Percentiles rank a stretch among this genome's conserved stretches.
These are phyloP conservation scores for Aspergillus neotritici DNA, from an alignment of 2,329 filamentous ascomycete genomes.

Conservation along the genomic window DNA sequence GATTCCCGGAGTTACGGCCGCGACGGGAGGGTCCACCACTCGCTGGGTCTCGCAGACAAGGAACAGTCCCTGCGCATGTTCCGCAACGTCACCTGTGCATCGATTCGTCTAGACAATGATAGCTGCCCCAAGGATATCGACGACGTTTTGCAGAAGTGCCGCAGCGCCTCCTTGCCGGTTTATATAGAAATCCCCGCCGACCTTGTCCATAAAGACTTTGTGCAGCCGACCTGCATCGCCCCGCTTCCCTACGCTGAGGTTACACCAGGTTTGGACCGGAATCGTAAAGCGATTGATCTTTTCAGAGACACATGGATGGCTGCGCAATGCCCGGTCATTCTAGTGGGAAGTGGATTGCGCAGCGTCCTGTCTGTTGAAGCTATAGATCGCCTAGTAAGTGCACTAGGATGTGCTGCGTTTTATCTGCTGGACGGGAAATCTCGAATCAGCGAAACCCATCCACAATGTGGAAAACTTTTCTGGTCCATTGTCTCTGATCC, in stretches of 20 bases:
- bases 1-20: neutral
- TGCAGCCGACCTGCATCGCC: neutral
- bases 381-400: constrained; percentile 3
- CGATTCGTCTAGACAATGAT: constrained; percentile 3
- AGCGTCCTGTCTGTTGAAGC: neutral
- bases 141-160: constrained; percentile 3
- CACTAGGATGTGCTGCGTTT: constrained; percentile 6
- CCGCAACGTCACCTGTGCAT: constrained; percentile 4
- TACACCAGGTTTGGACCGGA: neutral
- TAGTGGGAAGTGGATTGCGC: constrained; percentile 3
- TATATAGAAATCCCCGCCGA: constrained; percentile 9
- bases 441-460: constrained; percentile 2
- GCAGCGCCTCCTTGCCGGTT: constrained; percentile 1
- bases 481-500: constrained; percentile 2
- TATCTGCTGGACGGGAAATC: constrained; percentile 7
- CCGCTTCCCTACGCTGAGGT: neutral
- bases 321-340: constrained; percentile 1
- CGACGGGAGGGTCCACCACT: constrained; percentile 5
- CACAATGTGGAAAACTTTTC: constrained; percentile 6
- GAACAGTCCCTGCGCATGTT: constrained; percentile 5
- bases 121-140: constrained; percentile 2
- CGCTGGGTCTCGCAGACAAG: constrained; percentile 2
- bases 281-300: neutral
- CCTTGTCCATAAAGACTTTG: neutral
- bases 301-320: constrained; percentile 4